A percentile compares a stretch with the other conserved stretches of the same genome.
These are phyloP conservation scores for Glomus cerebriforme DNA, from an alignment of 192 early-diverging fungal species.

Conservation along the genomic window DNA sequence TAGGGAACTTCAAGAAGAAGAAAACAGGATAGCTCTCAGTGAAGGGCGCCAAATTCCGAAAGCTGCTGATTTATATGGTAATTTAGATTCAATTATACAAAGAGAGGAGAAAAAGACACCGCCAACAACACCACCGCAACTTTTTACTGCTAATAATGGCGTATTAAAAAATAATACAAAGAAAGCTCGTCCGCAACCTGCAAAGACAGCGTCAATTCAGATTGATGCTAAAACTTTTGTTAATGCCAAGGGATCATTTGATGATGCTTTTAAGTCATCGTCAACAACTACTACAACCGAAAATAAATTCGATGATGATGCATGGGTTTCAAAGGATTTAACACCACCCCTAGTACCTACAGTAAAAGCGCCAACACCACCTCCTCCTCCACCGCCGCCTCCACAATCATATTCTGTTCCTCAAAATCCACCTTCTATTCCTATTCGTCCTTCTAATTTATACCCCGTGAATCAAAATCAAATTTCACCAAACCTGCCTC, in stretches of 20 bases:
- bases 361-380: neutral
- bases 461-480: neutral
- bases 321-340: conserved; percentile 41
- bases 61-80: conserved; percentile 12
- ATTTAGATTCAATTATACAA: conserved; percentile 29
- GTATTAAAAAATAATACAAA: conserved; percentile 32
- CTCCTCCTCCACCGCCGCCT: conserved; percentile 8
- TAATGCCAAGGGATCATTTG: conserved; percentile 39
- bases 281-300: conserved; percentile 33
- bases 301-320: conserved; percentile 56
- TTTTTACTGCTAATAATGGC: conserved; percentile 32
- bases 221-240: conserved; percentile 48
- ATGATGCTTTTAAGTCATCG: conserved; percentile 36
- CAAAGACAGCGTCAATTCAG: conserved; percentile 48
- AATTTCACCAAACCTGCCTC: neutral
- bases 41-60: conserved; percentile 25
- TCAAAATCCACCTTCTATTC: neutral
- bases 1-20: conserved; percentile 77
- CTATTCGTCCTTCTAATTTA: neutral
- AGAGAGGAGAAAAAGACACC: conserved; percentile 24
- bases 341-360: neutral
- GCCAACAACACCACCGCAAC: neutral
- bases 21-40: conserved; percentile 43
- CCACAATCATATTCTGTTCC: neutral
- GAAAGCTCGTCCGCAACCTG: conserved; percentile 52